Base-by-base conservation (phyloP, 306 rosid species). In the Myrica gale region DNA sequence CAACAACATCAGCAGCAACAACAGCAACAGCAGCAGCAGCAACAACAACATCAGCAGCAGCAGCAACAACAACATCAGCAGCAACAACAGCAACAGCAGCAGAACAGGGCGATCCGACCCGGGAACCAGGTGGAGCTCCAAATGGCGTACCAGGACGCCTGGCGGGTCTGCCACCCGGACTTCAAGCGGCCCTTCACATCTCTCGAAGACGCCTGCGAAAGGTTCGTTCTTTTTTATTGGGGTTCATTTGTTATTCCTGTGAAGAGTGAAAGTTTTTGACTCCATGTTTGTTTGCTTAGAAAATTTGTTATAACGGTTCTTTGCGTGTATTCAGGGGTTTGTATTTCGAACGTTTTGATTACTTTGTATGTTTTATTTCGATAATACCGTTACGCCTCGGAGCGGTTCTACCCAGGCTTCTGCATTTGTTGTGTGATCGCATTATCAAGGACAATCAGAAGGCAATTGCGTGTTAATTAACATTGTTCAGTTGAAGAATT, bases 71-170 rank as follows among this genome's bases (percentile, higher is more conserved):
- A 53, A 0, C 88, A 81, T 0, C 80, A 67, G 0, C 85, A 53
- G 0, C 83, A 68, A 0, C 89, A 76, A 0, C 88, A 77, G 0
- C 87, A 77, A 1, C 88, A 76, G 4, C 89, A 78, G 17, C 91
- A 84, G 70, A 96, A 89, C 80, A 84, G 90, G 82, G 76, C 71
- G 8, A 74, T 88, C 81, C 93, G 93, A 76, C 88, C 96, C 5
- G 92, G 91, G 37, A 93, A 87, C 78, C 98, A 88, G 72, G 82
- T 70, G 71, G 98, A 93, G 89, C 92, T 91, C 51, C 97, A 93
- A 84, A 93, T 91, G 97, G 98, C 98, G 2, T 93, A 91, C 85
- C 98, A 93, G 82, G 98, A 93, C 26, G 98, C 98, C 61, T 93
- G 97, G 97, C 90, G 96, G 48, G 89, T 93, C 66, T 93, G 97